These are phyloP conservation scores for Ajuga reptans DNA, from an alignment of 305 asterid genomes.

Conservation along the genomic window DNA sequence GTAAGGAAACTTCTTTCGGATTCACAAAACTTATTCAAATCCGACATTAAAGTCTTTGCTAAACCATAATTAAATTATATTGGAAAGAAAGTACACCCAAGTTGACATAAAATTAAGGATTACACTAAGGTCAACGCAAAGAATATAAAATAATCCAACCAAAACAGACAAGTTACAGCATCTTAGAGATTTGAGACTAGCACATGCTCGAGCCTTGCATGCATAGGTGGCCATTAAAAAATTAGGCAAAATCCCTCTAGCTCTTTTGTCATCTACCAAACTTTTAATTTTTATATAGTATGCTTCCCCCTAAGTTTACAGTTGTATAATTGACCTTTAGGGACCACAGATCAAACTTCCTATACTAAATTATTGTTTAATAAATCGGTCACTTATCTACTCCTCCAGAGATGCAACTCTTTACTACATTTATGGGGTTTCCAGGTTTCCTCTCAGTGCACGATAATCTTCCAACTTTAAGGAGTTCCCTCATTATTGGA, in stretches of 20 bases:
- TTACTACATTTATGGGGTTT: background rate
- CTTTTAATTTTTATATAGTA: slow-evolving; percentile 20
- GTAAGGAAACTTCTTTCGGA: slow-evolving; percentile 11
- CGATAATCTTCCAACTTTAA: background rate
- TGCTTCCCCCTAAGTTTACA: slow-evolving; percentile 27
- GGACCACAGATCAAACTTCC: slow-evolving; percentile 33
- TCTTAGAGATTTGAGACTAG: slow-evolving; percentile 38
- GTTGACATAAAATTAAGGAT: slow-evolving; percentile 19
- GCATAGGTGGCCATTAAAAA: slow-evolving; percentile 32
- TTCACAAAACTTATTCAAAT: slow-evolving; percentile 2
- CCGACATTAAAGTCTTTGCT: slow-evolving; percentile 11
- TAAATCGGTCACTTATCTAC: slow-evolving; percentile 20
- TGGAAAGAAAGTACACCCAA: slow-evolving; percentile 13
- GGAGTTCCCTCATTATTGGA: background rate
- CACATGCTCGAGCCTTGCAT: slow-evolving; percentile 42
- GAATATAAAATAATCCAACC: slow-evolving; percentile 26
- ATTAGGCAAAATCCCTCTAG: slow-evolving; percentile 27
- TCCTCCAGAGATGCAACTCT: slow-evolving; percentile 16
- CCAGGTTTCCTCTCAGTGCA: background rate
- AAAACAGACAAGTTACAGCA: slow-evolving; percentile 28
- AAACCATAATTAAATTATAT: slow-evolving; percentile 20
- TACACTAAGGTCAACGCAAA: slow-evolving; percentile 38
- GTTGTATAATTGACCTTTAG: slow-evolving; percentile 24
- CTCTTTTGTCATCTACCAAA: slow-evolving; percentile 42
- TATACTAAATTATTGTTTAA: slow-evolving; percentile 6